phyloP scores from a whole-genome alignment of 1,139 yeast genomes.

The Pichia sp. region DNA sequence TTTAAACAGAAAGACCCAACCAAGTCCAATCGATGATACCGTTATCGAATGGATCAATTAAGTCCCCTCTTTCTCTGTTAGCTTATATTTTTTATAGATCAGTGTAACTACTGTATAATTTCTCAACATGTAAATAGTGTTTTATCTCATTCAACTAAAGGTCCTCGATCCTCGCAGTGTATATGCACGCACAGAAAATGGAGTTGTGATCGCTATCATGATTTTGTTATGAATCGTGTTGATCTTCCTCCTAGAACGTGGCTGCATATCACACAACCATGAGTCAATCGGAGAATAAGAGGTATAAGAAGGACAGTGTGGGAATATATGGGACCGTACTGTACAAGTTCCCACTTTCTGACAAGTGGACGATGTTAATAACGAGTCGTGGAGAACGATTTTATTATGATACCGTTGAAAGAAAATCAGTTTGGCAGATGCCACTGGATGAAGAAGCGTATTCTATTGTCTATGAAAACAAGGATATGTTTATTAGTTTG shows the following conservation, averaged over 20 bases:
- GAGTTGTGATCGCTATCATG: too few species aligned
- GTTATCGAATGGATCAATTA: conserved; percentile 57
- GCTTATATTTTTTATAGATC: background rate
- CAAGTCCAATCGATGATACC: conserved; percentile 53
- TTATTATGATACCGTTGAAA: conserved; percentile 34
- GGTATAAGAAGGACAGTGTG: conserved; percentile 2
- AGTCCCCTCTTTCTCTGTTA: background rate
- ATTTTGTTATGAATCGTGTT: too few species aligned
- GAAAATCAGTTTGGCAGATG: conserved; percentile 30
- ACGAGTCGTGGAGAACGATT: conserved; percentile 45
- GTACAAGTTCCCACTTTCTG: conserved; percentile 18
- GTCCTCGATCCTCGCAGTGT: too few species aligned
- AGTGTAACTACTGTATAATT: background rate
- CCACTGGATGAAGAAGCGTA: conserved; percentile 26
- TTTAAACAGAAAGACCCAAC: conserved; percentile 60
- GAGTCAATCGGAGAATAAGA: background rate
- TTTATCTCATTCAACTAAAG: too few species aligned
- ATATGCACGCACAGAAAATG: background rate
- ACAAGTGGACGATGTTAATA: conserved; percentile 42
- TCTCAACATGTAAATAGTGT: conserved; percentile 7
- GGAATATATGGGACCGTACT: conserved; percentile 4
- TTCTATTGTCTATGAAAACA: conserved; percentile 23
- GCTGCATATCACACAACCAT: too few species aligned
- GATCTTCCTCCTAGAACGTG: too few species aligned
- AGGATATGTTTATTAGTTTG: conserved; percentile 33